Evolutionary conservation across 345 rosid species (phyloP).

Genomic region (Eucalyptus tenuipes): DNA sequence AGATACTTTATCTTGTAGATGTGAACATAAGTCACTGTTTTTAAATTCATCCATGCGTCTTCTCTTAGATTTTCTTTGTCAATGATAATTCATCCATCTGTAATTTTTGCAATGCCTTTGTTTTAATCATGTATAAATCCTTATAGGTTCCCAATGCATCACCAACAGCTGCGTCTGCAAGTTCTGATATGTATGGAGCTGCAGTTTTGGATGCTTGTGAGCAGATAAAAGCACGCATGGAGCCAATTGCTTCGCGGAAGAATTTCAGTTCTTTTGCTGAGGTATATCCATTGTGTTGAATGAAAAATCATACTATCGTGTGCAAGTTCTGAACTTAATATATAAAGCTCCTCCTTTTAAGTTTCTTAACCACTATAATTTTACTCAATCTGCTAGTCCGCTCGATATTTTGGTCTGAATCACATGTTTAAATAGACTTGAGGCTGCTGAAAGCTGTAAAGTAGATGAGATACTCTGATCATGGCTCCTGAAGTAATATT

Average conservation of each 20-base stretch:
- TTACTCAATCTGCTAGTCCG: background rate
- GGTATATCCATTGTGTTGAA: constrained; percentile 12
- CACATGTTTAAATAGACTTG: background rate
- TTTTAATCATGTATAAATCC: background rate
- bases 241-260: constrained; percentile 69
- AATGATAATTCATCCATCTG: background rate
- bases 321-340: background rate
- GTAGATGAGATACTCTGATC: background rate
- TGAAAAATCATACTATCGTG: background rate
- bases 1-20: background rate
- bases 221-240: constrained; percentile 93
- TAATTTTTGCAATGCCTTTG: background rate
- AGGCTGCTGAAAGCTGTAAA: background rate
- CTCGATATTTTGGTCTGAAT: background rate
- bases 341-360: background rate
- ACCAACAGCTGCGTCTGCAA: constrained; percentile 98
- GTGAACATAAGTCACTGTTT: background rate
- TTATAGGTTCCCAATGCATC: constrained; percentile 88
- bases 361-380: background rate
- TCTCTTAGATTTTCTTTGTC: background rate
- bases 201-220: constrained; percentile 94
- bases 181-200: constrained; percentile 97
- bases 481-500: background rate
- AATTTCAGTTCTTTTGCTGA: constrained; percentile 70
- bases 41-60: background rate